A percentile compares a stretch with the other conserved stretches of the same genome.
These are phyloP conservation scores for Ascochyta viciae-villosae DNA, from an alignment of 2,329 filamentous ascomycete genomes.

Conservation along the genomic window DNA sequence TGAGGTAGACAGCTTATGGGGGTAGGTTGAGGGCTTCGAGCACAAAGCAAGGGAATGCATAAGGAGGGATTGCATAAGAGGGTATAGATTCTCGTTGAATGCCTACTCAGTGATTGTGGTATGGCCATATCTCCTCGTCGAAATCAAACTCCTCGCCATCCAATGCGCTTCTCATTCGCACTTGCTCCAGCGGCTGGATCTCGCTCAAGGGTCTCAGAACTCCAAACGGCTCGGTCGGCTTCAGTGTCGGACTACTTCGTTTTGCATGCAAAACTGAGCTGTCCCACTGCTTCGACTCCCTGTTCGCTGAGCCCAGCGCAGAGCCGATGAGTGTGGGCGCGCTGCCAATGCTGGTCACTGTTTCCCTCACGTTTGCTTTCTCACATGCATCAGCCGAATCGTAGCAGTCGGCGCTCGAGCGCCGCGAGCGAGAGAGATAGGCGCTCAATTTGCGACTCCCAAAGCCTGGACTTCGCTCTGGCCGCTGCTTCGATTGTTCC, in stretches of 20 bases:
- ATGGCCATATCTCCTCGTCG: slow-evolving; percentile 5
- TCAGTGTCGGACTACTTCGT: slow-evolving; percentile 26
- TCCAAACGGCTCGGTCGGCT: slow-evolving; percentile 16
- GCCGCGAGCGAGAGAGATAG: slow-evolving; percentile 36
- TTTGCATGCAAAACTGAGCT: slow-evolving; percentile 4
- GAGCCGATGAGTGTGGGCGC: slow-evolving; percentile 38
- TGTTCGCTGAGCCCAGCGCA: slow-evolving; percentile 13
- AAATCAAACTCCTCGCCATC: slow-evolving; percentile 16
- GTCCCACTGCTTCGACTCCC: slow-evolving; percentile 19
- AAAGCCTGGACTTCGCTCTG: slow-evolving; percentile 15
- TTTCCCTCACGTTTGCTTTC: slow-evolving; percentile 44
- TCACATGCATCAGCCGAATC: slow-evolving; percentile 37
- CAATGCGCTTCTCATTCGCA: slow-evolving; percentile 23
- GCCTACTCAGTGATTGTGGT: slow-evolving; percentile 3
- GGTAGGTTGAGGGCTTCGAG: not conserved
- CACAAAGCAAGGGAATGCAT: not conserved
- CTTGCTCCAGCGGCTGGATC: slow-evolving; percentile 36
- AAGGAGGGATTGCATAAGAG: too few relatives aligned
- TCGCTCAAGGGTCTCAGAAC: slow-evolving; percentile 21
- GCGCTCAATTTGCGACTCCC: slow-evolving; percentile 30
- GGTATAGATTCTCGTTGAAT: too few relatives aligned
- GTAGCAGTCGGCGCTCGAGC: slow-evolving; percentile 41
- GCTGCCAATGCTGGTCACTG: slow-evolving; percentile 42
- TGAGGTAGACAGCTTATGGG: too few relatives aligned
- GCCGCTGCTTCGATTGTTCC: slow-evolving; percentile 8